Conservation (phyloP, 1,284 basidiomycete genomes). For the Irpex rosettiformis region DNA sequence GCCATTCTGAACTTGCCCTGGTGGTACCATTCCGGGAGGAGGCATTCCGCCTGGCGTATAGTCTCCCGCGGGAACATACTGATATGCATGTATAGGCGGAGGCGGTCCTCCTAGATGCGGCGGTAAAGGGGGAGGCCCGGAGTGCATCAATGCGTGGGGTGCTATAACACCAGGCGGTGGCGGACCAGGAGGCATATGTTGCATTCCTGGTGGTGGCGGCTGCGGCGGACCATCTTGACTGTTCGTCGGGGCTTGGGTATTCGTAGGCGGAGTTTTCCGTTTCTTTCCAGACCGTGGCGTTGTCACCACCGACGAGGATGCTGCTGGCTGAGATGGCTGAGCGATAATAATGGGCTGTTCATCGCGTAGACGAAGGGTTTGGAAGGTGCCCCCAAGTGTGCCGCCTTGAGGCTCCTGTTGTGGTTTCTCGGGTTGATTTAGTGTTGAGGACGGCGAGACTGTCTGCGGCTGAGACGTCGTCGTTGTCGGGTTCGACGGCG, state of each 20-base stretch:
- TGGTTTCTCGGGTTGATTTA: conserved; percentile 19
- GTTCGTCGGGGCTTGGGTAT: not conserved
- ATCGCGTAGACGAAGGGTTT: conserved; percentile 62
- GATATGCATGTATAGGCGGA: conserved; percentile 33
- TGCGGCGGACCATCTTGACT: conserved; percentile 31
- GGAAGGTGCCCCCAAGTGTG: conserved; percentile 32
- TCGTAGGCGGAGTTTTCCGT: conserved; percentile 34
- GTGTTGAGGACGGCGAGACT: conserved; percentile 15
- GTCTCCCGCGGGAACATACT: conserved; percentile 29
- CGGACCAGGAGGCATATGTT: conserved; percentile 13
- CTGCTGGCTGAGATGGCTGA: conserved; percentile 19
- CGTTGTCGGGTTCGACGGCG: conserved; percentile 21
- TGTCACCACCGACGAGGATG: conserved; percentile 19
- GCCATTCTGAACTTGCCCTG: conserved; percentile 24
- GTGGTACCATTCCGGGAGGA: conserved; percentile 24
- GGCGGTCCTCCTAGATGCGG: conserved; percentile 14
- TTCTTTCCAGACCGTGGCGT: conserved; percentile 31
- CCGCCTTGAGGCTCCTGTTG: conserved; percentile 17
- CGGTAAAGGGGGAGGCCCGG: not conserved
- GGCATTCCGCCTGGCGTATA: conserved; percentile 21
- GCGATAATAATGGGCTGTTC: conserved; percentile 35
- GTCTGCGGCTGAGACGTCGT: conserved; percentile 15
- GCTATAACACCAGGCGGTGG: conserved; percentile 19
- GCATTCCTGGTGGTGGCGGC: conserved; percentile 30
- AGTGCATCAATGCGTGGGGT: conserved; percentile 10